Base-by-base conservation (phyloP, 1,139 yeast genomes). In the Suhomyces bolitotheri region DNA sequence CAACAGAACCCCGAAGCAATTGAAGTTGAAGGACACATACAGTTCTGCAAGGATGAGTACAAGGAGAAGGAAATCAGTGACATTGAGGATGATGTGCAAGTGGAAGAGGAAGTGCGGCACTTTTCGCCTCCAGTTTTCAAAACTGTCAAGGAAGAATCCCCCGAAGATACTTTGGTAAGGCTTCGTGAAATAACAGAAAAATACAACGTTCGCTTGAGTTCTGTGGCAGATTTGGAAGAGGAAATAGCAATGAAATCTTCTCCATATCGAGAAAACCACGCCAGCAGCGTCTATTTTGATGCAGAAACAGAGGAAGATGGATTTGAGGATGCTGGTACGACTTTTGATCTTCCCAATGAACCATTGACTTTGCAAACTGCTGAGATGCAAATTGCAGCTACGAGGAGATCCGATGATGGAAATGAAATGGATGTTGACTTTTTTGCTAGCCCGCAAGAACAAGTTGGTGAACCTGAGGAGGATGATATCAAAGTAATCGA, bases 111-210 rank as follows among this genome's bases (percentile, higher is more conserved):
- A 12, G 9, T 11, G 13, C n/a, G 10, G 3, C 28, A 39, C 16
- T n/a, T 25, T 22, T 36, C 39, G 12, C 29, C 43, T 4, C 64
- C 69, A 1, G 33, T 57, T 0, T 69, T 69, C 51, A 59, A 48
- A 36, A 61, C 72, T 0, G 49, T 69, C 4, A 36, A 44, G 21
- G 53, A 51, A 13, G 73, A 69, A 37, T 53, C 56, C 5, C 70
- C 71, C 1, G 60, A 58, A 31, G 53, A 39, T 0, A 52, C 57
- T 2, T 49, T 70, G 23, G 38, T 47, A 19, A 50, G 62, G 23
- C 54, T 70, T 23, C 54, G 51, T 31, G 57, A 54, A 16, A 60
- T 66, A 0, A 72, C 67, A 37, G 44, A 47, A 27, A 65, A 56
- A 34, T 68, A 51, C 41, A 50, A 65, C 20, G 47, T 70, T 16